These are phyloP conservation scores for Boletus insuetus DNA, from an alignment of 768 basidiomycete species.

Conservation along the genomic window DNA sequence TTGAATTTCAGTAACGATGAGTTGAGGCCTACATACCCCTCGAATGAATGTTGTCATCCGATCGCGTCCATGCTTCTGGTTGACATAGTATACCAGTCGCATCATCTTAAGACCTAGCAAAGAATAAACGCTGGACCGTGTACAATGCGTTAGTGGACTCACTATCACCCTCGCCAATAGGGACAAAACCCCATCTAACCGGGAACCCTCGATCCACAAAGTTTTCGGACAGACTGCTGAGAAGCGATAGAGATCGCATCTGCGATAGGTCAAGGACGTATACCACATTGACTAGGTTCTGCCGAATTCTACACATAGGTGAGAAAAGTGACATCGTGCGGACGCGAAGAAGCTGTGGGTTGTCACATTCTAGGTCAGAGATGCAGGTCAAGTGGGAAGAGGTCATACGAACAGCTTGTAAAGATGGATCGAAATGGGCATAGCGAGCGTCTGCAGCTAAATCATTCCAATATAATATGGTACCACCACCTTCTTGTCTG, in stretches of 20 bases:
- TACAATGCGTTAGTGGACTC: constrained; percentile 1
- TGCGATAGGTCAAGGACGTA: constrained; percentile 79
- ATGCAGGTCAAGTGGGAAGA: neutral
- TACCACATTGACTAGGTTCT: constrained; percentile 83
- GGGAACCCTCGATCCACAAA: constrained; percentile 75
- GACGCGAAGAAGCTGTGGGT: constrained; percentile 27
- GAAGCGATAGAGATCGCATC: constrained; percentile 53
- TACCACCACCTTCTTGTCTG: constrained; percentile 67
- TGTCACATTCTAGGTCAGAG: constrained; percentile 1
- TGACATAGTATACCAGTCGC: constrained; percentile 63
- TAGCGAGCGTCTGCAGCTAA: constrained; percentile 78
- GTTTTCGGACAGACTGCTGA: constrained; percentile 59
- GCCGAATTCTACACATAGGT: constrained; percentile 69
- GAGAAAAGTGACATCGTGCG: constrained; percentile 58
- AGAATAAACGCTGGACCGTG: neutral
- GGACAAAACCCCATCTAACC: constrained; percentile 85
- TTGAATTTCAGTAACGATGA: neutral
- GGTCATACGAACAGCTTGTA: constrained; percentile 44
- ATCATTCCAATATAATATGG: constrained; percentile 89
- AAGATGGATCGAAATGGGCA: constrained; percentile 46
- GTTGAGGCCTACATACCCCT: constrained; percentile 35
- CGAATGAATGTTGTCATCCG: constrained; percentile 61
- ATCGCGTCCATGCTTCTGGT: constrained; percentile 59
- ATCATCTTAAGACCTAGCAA: constrained; percentile 65
- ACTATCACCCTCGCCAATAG: constrained; percentile 48